Percentiles rank a stretch among this genome's conserved stretches.
phyloP scores from a whole-genome alignment of 345 rosid species.

The Moringa oleifera region DNA sequence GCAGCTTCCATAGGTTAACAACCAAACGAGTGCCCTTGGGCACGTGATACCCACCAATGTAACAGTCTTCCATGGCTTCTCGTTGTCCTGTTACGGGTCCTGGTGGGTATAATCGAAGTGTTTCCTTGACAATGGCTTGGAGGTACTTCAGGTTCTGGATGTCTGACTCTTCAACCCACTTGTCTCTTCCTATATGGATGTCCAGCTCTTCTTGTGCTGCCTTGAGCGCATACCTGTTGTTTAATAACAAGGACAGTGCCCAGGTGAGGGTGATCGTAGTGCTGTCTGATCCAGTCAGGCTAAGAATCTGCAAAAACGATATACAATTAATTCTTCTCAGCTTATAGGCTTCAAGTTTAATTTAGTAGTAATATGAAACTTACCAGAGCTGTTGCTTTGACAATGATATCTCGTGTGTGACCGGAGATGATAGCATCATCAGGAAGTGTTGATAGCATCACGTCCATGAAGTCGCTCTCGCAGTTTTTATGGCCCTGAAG shows the following conservation, averaged over 20 bases:
- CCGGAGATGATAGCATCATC: constrained; percentile 36
- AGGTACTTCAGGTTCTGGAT: constrained; percentile 38
- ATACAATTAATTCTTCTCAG: too few species aligned
- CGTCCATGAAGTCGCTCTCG: constrained; percentile 51
- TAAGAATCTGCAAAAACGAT: constrained; percentile 28
- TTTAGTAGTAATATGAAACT: too few species aligned
- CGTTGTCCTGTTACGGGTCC: constrained; percentile 48
- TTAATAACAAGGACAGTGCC: constrained; percentile 41
- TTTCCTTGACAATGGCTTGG: constrained; percentile 59
- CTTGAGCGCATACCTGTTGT: constrained; percentile 32
- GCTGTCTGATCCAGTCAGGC: constrained; percentile 50
- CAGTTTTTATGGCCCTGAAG: not conserved
- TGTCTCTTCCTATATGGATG: constrained; percentile 30
- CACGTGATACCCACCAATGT: constrained; percentile 32
- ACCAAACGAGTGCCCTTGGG: constrained; percentile 46
- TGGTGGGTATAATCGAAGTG: constrained; percentile 45
- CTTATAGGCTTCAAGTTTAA: too few species aligned
- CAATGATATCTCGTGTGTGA: constrained; percentile 34
- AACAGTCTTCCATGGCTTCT: constrained; percentile 44
- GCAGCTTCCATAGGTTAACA: constrained; percentile 55
- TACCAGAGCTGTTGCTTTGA: constrained; percentile 67
- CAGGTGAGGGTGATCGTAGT: constrained; percentile 41
- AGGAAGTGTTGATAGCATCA: constrained; percentile 32
- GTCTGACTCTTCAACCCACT: constrained; percentile 60
- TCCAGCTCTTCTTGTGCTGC: constrained; percentile 57